A percentile compares a stretch with the other conserved stretches of the same genome.
These are phyloP conservation scores for Voacanga thouarsii DNA, from an alignment of 257 asterid genomes.

Conservation along the genomic window DNA sequence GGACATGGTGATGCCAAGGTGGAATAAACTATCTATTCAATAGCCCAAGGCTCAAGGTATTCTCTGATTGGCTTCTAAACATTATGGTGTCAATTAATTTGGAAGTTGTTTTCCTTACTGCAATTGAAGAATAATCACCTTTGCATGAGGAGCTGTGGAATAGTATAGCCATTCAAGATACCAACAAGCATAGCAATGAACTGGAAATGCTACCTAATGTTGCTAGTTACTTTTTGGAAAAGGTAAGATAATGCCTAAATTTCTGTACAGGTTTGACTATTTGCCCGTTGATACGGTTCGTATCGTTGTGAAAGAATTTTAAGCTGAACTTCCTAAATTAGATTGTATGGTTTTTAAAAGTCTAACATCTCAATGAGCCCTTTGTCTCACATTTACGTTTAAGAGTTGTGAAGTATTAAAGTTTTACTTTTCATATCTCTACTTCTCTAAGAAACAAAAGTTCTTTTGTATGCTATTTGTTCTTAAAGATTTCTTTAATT, in stretches of 20 bases:
- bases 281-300: not conserved
- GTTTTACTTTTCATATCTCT: not conserved
- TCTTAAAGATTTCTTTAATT: not conserved
- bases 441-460: not conserved
- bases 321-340: not conserved
- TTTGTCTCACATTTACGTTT: not conserved
- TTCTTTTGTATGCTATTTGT: not conserved
- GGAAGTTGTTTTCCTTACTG: constrained; percentile 88
- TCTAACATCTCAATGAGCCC: not conserved
- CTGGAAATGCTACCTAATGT: constrained; percentile 66
- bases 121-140: constrained; percentile 88
- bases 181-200: constrained; percentile 80
- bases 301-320: not conserved
- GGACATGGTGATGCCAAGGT: constrained; percentile 42
- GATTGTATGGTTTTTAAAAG: not conserved
- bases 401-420: not conserved
- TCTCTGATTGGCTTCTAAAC: constrained; percentile 95
- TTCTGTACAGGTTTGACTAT: constrained; percentile 13
- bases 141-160: constrained; percentile 82
- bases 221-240: constrained; percentile 86
- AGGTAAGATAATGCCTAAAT: constrained; percentile 47
- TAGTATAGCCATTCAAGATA: constrained; percentile 68
- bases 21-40: constrained; percentile 58
- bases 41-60: constrained; percentile 72
- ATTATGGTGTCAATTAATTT: constrained; percentile 82